Percentiles rank a stretch among this genome's conserved stretches.
These are phyloP conservation scores for Orbilia javanica DNA, from an alignment of 2,329 filamentous ascomycete genomes.

Conservation along the genomic window DNA sequence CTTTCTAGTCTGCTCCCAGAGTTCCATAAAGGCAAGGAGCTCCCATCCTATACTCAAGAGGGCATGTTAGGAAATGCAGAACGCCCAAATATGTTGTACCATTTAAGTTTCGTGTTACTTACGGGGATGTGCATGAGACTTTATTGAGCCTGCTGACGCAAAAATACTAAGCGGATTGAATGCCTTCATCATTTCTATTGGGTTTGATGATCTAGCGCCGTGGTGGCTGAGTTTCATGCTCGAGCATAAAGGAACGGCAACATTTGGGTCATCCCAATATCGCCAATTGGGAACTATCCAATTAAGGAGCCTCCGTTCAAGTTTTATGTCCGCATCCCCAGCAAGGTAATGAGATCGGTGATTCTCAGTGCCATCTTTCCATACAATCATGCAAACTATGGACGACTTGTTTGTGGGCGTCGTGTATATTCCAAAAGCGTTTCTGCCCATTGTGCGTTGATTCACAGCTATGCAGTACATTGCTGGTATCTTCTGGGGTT, in stretches of 20 bases:
- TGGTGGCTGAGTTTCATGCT: slow-evolving; percentile 58
- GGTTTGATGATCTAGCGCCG: slow-evolving; percentile 28
- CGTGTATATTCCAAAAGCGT: background rate
- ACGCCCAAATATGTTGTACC: background rate
- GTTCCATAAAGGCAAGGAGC: background rate
- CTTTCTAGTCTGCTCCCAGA: background rate
- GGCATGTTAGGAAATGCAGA: slow-evolving; percentile 5
- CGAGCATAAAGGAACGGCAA: background rate
- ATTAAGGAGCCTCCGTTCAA: slow-evolving; percentile 1
- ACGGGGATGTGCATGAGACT: background rate
- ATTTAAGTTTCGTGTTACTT: background rate
- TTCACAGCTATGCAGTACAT: slow-evolving; percentile 17
- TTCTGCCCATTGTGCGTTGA: background rate
- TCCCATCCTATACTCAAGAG: slow-evolving; percentile 1
- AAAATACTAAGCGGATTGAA: slow-evolving; percentile 33
- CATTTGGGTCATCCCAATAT: background rate
- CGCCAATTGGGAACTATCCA: slow-evolving; percentile 24
- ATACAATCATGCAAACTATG: slow-evolving; percentile 27
- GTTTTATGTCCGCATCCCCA: slow-evolving; percentile 25
- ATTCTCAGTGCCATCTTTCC: slow-evolving; percentile 1
- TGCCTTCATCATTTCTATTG: background rate
- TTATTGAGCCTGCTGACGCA: background rate
- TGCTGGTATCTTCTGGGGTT: background rate
- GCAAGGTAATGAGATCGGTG: slow-evolving; percentile 41
- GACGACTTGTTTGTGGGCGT: slow-evolving; percentile 14